Conservation (phyloP, 805 yeast species). For the Nakazawaea wyomingensis region DNA sequence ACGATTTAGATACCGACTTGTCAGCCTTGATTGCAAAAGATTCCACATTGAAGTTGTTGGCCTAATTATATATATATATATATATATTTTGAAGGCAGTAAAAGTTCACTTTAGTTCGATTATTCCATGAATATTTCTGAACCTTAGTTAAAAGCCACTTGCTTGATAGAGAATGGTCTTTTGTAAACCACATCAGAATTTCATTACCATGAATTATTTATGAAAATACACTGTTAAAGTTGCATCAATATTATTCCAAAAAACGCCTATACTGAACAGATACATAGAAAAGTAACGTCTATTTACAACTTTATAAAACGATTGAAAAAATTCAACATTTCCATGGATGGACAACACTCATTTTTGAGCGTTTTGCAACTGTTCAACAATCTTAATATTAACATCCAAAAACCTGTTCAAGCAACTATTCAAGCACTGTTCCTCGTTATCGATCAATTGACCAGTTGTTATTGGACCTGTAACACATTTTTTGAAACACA, state of each 20-base stretch:
- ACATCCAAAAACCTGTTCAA: slow-evolving; percentile 83
- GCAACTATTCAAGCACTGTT: slow-evolving; percentile 72
- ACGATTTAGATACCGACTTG: background rate
- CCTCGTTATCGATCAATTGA: slow-evolving; percentile 54
- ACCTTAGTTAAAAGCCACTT: too few species aligned
- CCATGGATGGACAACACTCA: background rate
- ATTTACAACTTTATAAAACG: too few species aligned
- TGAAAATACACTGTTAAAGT: too few species aligned
- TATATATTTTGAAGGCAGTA: too few species aligned
- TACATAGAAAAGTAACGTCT: too few species aligned
- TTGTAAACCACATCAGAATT: too few species aligned
- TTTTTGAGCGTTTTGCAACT: slow-evolving; percentile 18
- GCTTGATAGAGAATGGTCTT: too few species aligned
- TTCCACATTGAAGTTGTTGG: background rate
- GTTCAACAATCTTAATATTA: slow-evolving; percentile 75
- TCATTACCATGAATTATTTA: too few species aligned
- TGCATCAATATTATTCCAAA: too few species aligned
- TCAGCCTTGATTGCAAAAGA: background rate
- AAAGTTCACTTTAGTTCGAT: too few species aligned
- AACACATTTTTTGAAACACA: slow-evolving; percentile 87
- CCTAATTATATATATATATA: too few species aligned
- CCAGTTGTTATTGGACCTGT: slow-evolving; percentile 37
- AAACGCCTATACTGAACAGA: too few species aligned
- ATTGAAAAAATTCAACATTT: background rate
- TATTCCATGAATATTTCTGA: background rate